phyloP scores from a whole-genome alignment of 768 basidiomycete genomes.

The Serendipita indica region DNA sequence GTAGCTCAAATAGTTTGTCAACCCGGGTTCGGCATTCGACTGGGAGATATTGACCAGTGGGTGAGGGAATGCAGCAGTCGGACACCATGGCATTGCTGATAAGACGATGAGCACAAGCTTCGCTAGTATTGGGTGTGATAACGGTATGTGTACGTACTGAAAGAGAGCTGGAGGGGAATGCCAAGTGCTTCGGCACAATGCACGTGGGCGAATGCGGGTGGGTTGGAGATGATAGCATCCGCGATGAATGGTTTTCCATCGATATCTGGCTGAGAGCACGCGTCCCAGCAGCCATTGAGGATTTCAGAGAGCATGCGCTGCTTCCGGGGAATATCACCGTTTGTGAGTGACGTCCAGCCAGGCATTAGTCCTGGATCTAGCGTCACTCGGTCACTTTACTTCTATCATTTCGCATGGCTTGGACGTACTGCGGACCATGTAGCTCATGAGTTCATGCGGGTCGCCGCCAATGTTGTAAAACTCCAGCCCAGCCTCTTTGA shows the following conservation, averaged over 20 bases:
- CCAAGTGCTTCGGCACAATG: conserved; percentile 53
- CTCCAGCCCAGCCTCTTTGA: conserved; percentile 36
- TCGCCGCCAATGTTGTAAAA: conserved; percentile 49
- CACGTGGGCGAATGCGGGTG: conserved; percentile 51
- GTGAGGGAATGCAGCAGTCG: conserved; percentile 42
- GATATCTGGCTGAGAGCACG: conserved; percentile 36
- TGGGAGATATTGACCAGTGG: conserved; percentile 45
- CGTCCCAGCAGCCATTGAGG: conserved; percentile 45
- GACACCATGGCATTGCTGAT: conserved; percentile 53
- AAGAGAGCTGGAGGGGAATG: conserved; percentile 39
- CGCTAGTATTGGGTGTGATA: not conserved
- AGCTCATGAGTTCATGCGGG: conserved; percentile 52
- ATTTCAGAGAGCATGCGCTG: conserved; percentile 47
- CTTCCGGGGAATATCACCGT: conserved; percentile 47
- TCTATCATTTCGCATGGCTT: not conserved
- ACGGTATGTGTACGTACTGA: conserved; percentile 44
- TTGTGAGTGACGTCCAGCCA: conserved; percentile 39
- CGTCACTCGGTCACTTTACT: not conserved
- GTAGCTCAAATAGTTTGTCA: conserved; percentile 45
- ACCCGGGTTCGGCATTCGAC: conserved; percentile 37
- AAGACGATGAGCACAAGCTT: not conserved
- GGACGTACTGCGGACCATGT: conserved; percentile 52
- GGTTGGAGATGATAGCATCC: conserved; percentile 54
- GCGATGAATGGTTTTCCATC: conserved; percentile 35
- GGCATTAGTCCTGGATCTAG: conserved; percentile 54